Evolutionary conservation across 257 asterid genomes (phyloP).

Genomic region (Solanum pennellii): DNA sequence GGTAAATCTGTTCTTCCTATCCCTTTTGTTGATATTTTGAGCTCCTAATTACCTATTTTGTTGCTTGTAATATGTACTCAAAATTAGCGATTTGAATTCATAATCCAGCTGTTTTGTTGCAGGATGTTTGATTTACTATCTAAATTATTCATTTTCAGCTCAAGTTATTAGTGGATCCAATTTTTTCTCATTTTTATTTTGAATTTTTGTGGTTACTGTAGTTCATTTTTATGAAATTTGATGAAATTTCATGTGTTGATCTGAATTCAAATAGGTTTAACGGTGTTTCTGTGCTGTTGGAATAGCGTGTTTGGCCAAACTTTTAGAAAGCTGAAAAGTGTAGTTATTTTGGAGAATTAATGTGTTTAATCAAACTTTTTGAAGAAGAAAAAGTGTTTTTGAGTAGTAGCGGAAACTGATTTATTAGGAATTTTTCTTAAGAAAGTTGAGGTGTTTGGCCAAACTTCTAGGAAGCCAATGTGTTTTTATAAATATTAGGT

Average conservation of each 20-base stretch:
- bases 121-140: background rate
- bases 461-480: too few species aligned
- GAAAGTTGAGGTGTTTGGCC: background rate
- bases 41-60: background rate
- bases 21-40: background rate
- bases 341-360: background rate
- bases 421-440: background rate
- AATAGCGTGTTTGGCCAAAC: background rate
- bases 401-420: background rate
- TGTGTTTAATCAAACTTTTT: background rate
- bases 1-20: background rate
- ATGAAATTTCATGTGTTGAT: background rate
- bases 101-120: background rate
- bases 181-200: background rate
- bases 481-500: too few species aligned
- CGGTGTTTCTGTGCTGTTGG: background rate
- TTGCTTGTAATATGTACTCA: background rate
- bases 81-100: background rate
- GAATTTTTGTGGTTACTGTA: background rate
- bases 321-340: background rate
- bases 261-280: background rate
- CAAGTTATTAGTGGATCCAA: background rate
- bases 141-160: background rate
- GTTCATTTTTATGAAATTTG: background rate
- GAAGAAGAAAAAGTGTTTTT: background rate